Evolutionary conservation across 2,329 filamentous ascomycete species (phyloP).

Genomic region (Fusarium keratoplasticum): DNA sequence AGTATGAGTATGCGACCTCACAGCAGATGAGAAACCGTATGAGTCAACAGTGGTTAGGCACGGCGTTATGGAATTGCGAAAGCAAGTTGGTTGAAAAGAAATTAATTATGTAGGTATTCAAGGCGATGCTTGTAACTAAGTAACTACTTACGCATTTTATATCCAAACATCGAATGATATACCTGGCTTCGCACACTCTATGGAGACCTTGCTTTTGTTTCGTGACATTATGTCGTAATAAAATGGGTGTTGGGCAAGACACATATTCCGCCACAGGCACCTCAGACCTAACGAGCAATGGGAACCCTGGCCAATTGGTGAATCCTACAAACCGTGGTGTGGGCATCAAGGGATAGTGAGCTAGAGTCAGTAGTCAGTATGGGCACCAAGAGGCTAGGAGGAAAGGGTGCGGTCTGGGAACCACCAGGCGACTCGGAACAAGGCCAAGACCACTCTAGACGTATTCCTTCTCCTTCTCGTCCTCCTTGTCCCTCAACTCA

Average conservation of each 20-base stretch:
- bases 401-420: neutral
- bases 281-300: neutral
- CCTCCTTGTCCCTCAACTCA: slow-evolving; percentile 36
- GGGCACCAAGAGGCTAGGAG: slow-evolving; percentile 2
- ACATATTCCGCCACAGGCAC: neutral
- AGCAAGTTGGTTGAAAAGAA: neutral
- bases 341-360: neutral
- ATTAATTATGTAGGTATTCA: neutral
- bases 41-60: neutral
- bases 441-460: neutral
- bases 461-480: slow-evolving; percentile 23
- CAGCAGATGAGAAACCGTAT: neutral
- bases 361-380: slow-evolving; percentile 19
- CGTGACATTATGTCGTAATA: neutral
- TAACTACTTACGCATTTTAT: slow-evolving; percentile 9
- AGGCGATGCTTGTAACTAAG: neutral
- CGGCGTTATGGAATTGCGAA: neutral
- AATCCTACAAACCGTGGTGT: neutral
- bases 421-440: neutral
- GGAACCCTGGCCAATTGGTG: neutral
- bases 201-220: neutral
- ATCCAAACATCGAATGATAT: slow-evolving; percentile 1
- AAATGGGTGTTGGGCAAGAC: neutral
- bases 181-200: neutral
- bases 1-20: neutral